phyloP scores from a whole-genome alignment of 164 flowering plant species.

The Liquidambar formosana region DNA sequence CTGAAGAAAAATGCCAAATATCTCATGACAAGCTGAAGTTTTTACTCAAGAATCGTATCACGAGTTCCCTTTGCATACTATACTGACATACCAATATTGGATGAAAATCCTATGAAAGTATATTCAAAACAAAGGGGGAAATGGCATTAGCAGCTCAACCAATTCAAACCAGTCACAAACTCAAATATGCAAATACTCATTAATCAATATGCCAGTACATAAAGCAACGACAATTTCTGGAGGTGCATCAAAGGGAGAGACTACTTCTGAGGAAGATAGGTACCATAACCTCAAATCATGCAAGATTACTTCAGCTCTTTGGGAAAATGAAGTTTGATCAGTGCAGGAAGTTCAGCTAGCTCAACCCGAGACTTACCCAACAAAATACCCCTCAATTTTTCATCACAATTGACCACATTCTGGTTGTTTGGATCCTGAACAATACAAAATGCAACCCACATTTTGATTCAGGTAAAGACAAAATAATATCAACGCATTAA shows the following conservation, averaged over 20 bases:
- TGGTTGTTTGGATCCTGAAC: conserved; percentile 80
- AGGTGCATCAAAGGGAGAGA: not conserved
- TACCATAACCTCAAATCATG: not conserved
- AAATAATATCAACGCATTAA: not conserved
- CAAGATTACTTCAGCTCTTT: conserved; percentile 52
- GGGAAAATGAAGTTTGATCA: conserved; percentile 88
- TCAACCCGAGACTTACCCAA: conserved; percentile 76
- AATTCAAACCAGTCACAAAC: not conserved
- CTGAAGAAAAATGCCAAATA: not conserved
- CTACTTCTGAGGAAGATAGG: not conserved
- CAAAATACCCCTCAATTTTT: conserved; percentile 74
- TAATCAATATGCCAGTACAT: not conserved
- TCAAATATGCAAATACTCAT: not conserved
- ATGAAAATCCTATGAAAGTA: not conserved
- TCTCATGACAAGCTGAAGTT: not conserved
- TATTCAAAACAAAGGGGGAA: not conserved
- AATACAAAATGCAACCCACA: conserved; percentile 4
- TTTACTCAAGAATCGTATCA: not conserved
- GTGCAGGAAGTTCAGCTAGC: conserved; percentile 79
- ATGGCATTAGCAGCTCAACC: not conserved
- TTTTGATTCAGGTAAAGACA: not conserved
- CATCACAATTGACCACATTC: conserved; percentile 88
- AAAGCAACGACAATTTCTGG: not conserved
- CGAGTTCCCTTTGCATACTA: not conserved
- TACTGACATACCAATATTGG: not conserved